Conservation (phyloP, 495 filamentous ascomycete genomes). For the Neurospora sp. region DNA sequence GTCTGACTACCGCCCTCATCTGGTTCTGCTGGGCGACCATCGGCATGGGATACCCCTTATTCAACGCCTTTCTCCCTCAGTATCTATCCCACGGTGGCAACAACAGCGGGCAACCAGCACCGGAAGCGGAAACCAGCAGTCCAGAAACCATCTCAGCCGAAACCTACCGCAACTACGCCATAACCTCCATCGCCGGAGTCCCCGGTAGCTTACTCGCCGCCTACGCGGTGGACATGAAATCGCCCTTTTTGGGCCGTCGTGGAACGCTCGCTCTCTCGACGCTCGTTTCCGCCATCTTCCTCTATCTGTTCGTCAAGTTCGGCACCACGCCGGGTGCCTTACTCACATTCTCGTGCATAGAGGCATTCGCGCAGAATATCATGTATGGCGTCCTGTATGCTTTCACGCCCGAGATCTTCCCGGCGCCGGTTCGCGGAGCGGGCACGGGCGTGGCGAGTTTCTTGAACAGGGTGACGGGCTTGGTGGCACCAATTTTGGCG, state of each 20-base stretch:
- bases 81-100: constrained; percentile 60
- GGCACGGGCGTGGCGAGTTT: constrained; percentile 68
- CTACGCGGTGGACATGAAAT: constrained; percentile 54
- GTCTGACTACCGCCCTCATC: constrained; percentile 39
- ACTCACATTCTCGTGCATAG: constrained; percentile 66
- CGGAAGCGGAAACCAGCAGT: constrained; percentile 1
- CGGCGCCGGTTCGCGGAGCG: constrained; percentile 67
- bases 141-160: constrained; percentile 15
- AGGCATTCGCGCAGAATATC: constrained; percentile 64
- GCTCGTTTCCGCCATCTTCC: constrained; percentile 59
- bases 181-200: constrained; percentile 61
- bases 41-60: constrained; percentile 59
- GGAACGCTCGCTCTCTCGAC: constrained; percentile 62
- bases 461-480: constrained; percentile 60
- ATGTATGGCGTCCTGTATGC: constrained; percentile 86
- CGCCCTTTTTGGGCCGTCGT: constrained; percentile 58
- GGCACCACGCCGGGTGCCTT: constrained; percentile 52
- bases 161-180: constrained; percentile 64
- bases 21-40: constrained; percentile 50
- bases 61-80: constrained; percentile 77
- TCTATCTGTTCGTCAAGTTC: constrained; percentile 47
- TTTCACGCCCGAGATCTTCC: constrained; percentile 78
- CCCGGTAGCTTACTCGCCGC: constrained; percentile 67
- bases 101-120: constrained; percentile 5
- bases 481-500: constrained; percentile 68